These are phyloP conservation scores for Trichoderma lentiforme DNA, from an alignment of 2,329 filamentous ascomycete genomes.

Conservation along the genomic window DNA sequence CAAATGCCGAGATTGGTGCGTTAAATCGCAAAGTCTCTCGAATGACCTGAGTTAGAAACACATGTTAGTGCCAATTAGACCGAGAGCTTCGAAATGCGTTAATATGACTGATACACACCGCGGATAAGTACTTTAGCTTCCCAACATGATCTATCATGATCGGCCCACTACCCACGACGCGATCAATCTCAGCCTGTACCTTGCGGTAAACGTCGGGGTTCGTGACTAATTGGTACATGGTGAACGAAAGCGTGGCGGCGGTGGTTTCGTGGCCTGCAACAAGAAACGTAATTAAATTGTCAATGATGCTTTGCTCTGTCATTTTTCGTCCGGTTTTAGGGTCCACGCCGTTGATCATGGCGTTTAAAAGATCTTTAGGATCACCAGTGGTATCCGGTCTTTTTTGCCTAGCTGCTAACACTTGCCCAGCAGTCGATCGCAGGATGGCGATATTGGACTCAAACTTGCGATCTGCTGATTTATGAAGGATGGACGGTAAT, in stretches of 20 bases:
- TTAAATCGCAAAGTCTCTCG: neutral
- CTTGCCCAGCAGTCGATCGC: neutral
- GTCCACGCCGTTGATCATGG: constrained; percentile 62
- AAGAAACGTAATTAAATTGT: constrained; percentile 65
- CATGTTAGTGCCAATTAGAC: constrained; percentile 34
- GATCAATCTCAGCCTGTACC: constrained; percentile 61
- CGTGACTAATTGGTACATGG: constrained; percentile 57
- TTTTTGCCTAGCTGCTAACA: neutral
- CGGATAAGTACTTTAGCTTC: neutral
- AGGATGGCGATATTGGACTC: constrained; percentile 1
- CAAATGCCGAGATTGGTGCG: neutral
- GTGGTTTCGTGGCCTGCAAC: constrained; percentile 64
- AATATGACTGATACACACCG: neutral
- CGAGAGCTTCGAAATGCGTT: neutral
- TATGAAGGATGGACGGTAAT: neutral
- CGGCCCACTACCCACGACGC: constrained; percentile 39
- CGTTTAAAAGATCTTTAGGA: constrained; percentile 46
- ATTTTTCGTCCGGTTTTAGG: constrained; percentile 58
- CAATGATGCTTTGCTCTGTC: constrained; percentile 53
- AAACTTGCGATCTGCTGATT: neutral
- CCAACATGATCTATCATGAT: neutral
- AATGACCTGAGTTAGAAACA: neutral
- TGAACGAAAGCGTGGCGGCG: constrained; percentile 56
- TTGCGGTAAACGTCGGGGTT: constrained; percentile 52
- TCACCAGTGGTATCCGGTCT: neutral